Percentiles rank a stretch among this genome's conserved stretches.
phyloP scores from a whole-genome alignment of 768 basidiomycete genomes.

The Mycena indigotica region DNA sequence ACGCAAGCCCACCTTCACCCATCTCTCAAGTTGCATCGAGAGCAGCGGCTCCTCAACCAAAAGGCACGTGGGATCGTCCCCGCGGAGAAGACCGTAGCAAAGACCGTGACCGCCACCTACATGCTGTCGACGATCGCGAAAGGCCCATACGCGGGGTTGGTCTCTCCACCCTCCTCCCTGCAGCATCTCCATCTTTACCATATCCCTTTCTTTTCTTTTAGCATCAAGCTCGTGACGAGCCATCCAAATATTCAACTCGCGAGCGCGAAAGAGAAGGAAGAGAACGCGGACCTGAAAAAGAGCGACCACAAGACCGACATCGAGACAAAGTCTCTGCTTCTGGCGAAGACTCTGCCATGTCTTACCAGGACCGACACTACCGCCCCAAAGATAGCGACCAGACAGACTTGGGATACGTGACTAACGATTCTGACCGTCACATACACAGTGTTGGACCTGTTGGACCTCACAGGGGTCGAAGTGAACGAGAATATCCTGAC shows the following conservation, averaged over 20 bases:
- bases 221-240: conserved; percentile 9
- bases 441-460: background rate
- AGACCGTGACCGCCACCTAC: conserved; percentile 10
- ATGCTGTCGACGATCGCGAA: conserved; percentile 7
- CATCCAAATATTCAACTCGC: background rate
- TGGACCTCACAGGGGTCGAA: background rate
- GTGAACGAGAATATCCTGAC: background rate
- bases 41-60: background rate
- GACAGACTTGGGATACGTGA: background rate
- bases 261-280: background rate
- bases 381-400: conserved; percentile 1
- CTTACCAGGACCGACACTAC: conserved; percentile 20
- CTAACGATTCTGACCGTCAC: background rate
- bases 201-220: conserved; percentile 7
- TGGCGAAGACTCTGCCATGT: conserved; percentile 4
- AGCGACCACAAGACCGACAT: background rate
- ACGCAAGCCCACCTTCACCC: background rate
- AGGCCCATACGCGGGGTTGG: conserved; percentile 23
- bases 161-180: conserved; percentile 19
- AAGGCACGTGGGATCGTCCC: background rate
- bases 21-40: background rate
- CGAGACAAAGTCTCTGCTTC: background rate
- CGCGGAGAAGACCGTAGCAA: no score
- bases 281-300: background rate
- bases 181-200: conserved; percentile 22